Evolutionary conservation across 352 stramenopile species (phyloP).

Genomic region (Pythium vanterpoolii): DNA sequence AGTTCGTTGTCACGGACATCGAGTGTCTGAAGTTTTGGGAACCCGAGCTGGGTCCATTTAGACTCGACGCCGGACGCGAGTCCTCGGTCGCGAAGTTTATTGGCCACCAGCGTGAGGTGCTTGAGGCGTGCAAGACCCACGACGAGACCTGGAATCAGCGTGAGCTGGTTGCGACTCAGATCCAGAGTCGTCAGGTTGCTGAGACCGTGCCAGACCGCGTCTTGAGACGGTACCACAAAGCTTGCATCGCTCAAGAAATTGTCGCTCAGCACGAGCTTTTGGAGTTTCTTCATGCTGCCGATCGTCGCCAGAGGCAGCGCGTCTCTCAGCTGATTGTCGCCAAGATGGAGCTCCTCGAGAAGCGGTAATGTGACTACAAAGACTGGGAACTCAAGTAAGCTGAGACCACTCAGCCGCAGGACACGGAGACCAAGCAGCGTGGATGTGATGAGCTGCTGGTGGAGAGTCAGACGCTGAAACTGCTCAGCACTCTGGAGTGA

Average conservation of each 20-base stretch:
- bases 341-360: constrained; percentile 34
- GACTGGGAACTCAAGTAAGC: constrained; percentile 21
- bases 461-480: neutral
- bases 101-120: constrained; percentile 15
- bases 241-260: constrained; percentile 33
- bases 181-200: constrained; percentile 23
- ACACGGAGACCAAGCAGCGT: constrained; percentile 5
- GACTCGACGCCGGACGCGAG: neutral
- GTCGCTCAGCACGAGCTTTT: constrained; percentile 31
- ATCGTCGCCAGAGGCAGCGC: constrained; percentile 16
- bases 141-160: constrained; percentile 11
- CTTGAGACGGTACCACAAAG: neutral
- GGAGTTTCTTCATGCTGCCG: constrained; percentile 19
- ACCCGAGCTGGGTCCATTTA: constrained; percentile 1
- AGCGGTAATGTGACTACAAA: constrained; percentile 19
- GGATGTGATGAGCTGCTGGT: neutral
- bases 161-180: constrained; percentile 27
- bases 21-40: constrained; percentile 7
- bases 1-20: constrained; percentile 33
- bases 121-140: constrained; percentile 4
- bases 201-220: neutral
- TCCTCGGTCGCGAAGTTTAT: constrained; percentile 12
- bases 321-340: constrained; percentile 28
- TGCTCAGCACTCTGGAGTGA: neutral
- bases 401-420: constrained; percentile 21